Evolutionary conservation across 2,329 filamentous ascomycete genomes (phyloP).

Genomic region (Zalaria sp.): DNA sequence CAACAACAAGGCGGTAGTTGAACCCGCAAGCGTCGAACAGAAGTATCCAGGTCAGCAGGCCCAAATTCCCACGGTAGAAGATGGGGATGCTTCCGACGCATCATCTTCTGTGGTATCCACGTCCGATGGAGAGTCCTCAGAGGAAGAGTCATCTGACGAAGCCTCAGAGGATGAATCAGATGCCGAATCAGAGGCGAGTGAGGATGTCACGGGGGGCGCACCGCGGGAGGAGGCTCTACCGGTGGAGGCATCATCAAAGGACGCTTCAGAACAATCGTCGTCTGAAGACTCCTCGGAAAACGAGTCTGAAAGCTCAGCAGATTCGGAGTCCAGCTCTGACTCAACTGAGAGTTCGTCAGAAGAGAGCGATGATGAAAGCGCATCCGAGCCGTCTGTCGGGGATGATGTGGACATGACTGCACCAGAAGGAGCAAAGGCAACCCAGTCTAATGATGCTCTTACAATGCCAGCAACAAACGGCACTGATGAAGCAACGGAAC

Average conservation of each 20-base stretch:
- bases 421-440: not conserved
- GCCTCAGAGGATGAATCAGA: not conserved
- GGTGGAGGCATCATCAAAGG: not conserved
- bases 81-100: not conserved
- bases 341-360: conserved; percentile 5
- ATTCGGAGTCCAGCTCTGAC: conserved; percentile 3
- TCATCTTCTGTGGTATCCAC: not conserved
- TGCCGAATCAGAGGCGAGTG: too few species aligned
- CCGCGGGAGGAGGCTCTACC: too few species aligned
- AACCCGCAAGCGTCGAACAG: not conserved
- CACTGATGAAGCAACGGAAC: not conserved
- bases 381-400: not conserved
- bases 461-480: not conserved
- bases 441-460: not conserved
- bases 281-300: not conserved
- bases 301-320: not conserved
- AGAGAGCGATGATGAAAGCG: conserved; percentile 12
- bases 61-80: not conserved
- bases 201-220: too few species aligned
- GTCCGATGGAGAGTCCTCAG: not conserved
- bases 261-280: not conserved
- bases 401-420: not conserved
- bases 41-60: not conserved
- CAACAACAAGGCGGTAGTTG: not conserved
- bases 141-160: not conserved